phyloP scores from a whole-genome alignment of 2,329 filamentous ascomycete species.

The Sporothrix dimorphospora region DNA sequence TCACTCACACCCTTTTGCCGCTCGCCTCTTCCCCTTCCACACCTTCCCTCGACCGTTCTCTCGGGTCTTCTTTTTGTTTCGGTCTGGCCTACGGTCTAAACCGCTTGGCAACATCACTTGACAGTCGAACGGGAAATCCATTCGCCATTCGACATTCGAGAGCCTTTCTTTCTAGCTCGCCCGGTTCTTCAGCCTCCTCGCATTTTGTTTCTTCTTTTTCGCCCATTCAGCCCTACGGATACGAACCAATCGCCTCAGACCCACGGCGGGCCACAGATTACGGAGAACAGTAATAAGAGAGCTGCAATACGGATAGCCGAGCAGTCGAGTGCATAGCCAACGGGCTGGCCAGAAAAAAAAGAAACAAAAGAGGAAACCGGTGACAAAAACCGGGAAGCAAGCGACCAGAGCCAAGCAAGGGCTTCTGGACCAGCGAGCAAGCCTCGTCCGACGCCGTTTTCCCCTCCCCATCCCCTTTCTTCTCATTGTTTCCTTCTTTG shows the following conservation, averaged over 20 bases:
- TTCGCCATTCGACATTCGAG: not conserved
- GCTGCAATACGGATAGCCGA: not conserved
- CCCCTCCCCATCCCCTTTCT: not conserved
- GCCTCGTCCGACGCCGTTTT: not conserved
- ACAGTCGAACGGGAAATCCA: not conserved
- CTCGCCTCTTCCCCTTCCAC: slow-evolving; percentile 9
- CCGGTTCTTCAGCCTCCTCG: not conserved
- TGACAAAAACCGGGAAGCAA: not conserved
- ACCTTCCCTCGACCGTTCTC: not conserved
- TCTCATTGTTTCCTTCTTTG: slow-evolving; percentile 18
- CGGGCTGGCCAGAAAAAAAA: not conserved
- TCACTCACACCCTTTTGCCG: slow-evolving; percentile 1
- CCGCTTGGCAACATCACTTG: not conserved
- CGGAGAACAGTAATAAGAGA: not conserved
- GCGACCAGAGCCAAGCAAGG: slow-evolving; percentile 5
- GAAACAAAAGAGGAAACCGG: not conserved
- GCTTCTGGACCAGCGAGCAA: not conserved
- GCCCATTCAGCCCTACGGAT: not conserved
- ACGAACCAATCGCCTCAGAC: slow-evolving; percentile 10
- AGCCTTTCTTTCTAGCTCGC: too few species aligned
- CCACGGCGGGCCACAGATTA: slow-evolving; percentile 14
- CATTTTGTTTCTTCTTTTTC: not conserved
- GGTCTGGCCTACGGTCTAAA: not conserved
- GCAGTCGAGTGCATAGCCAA: not conserved
- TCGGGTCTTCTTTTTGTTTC: not conserved